Base-by-base conservation (phyloP, 768 basidiomycete genomes). In the Butyriboletus loyo region DNA sequence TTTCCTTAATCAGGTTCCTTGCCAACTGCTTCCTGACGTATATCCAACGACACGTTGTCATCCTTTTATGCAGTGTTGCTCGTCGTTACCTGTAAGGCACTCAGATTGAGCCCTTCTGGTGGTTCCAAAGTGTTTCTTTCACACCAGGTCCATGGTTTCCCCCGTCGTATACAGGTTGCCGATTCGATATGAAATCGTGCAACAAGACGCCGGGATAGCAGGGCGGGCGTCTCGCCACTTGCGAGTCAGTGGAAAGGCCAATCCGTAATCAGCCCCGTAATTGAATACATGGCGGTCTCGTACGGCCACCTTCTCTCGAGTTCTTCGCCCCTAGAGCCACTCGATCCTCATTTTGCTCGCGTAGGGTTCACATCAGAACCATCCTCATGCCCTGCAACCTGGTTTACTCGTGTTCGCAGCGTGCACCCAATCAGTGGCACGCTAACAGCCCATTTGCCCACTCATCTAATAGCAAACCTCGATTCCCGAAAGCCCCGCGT, bases 341-440 rank as follows among this genome's bases (percentile, higher is more conserved):
- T 56, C 54, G 66, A 67, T 71, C 66, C 68, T 69, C 67, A 69
- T 69, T 71, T 71, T 71, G 55, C 55, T 62, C 66, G 56, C 53
- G 31, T 67, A 67, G 59, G 63, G 56, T 67, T 52, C 60, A 57
- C 67, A 69, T 69, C 68, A 69, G 56, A 66, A 71, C 54, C 55
- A 32, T 63, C 67, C 70, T 71, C 69, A 69, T 69, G 68, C 46
- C 55, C n/a, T 67, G 60, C 68, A 70, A 54, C 69, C 69, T 68
- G 68, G 66, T 64, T 62, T 55, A 69, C 68, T 69, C 68, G 68
- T 69, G 68, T 69, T 64, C 59, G 50, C 61, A 60, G 67, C 68
- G 57, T 69, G 69, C 56, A 54, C 59, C 25, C 17, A 44, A 37
- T 63, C 45, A 46, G 45, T 65, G 63, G 60, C 56, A 68, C 52